Evolutionary conservation across 768 basidiomycete genomes (phyloP).

Genomic region (Leccinum truebloodii): DNA sequence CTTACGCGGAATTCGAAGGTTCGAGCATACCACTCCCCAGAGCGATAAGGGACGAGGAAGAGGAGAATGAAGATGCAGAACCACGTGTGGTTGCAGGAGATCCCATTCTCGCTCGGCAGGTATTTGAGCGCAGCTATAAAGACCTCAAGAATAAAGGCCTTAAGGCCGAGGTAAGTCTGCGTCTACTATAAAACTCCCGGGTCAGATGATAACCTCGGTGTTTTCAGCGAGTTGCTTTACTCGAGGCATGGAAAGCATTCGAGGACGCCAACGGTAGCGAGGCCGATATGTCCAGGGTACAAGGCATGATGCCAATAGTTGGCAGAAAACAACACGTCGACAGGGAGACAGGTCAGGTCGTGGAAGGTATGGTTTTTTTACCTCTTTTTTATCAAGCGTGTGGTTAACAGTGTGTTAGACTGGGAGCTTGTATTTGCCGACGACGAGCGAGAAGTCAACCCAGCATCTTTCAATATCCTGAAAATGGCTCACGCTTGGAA

Average conservation of each 20-base stretch:
- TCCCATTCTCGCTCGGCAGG: conserved; percentile 62
- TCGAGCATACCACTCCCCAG: conserved; percentile 68
- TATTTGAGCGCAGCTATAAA: conserved; percentile 87
- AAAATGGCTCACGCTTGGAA: conserved; percentile 96
- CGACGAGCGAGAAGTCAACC: conserved; percentile 92
- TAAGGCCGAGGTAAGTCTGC: conserved; percentile 77
- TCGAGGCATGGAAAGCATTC: conserved; percentile 95
- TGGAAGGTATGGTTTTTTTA: conserved; percentile 64
- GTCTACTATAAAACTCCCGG: background rate
- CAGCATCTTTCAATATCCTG: conserved; percentile 92
- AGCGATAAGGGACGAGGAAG: conserved; percentile 69
- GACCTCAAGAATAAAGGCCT: conserved; percentile 79
- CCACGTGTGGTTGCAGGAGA: conserved; percentile 72
- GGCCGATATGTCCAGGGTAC: conserved; percentile 77
- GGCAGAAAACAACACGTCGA: conserved; percentile 84
- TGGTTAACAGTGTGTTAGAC: conserved; percentile 47
- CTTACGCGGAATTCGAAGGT: conserved; percentile 91
- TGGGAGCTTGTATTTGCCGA: conserved; percentile 96
- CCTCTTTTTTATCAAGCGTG: background rate
- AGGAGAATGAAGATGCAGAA: conserved; percentile 52
- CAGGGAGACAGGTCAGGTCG: conserved; percentile 78
- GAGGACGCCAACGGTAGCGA: conserved; percentile 78
- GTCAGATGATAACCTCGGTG: conserved; percentile 4
- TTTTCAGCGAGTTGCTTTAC: conserved; percentile 79
- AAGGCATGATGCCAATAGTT: conserved; percentile 91